These are phyloP conservation scores for Brasenia schreberi DNA, from an alignment of 164 flowering plant species.

Conservation along the genomic window DNA sequence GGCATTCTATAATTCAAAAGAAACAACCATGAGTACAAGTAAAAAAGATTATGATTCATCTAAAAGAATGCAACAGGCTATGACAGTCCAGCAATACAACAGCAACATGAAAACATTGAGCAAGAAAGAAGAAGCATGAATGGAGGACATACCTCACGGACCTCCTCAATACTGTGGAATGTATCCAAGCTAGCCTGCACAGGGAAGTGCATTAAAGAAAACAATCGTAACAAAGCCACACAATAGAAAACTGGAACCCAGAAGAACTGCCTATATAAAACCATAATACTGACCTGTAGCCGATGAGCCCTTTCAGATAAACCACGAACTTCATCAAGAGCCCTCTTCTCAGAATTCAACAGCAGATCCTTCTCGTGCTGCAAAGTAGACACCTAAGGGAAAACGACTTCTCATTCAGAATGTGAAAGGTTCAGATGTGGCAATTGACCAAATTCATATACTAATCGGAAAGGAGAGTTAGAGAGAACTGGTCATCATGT, in stretches of 20 bases:
- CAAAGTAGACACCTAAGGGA: conserved; percentile 47
- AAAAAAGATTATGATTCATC: too few relatives aligned
- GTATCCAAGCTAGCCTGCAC: conserved; percentile 76
- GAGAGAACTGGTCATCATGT: neutral
- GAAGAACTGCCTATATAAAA: neutral
- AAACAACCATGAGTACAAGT: neutral
- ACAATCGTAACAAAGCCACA: conserved; percentile 2
- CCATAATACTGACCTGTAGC: conserved; percentile 44
- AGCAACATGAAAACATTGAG: too few relatives aligned
- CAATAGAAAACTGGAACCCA: neutral
- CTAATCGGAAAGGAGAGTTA: too few relatives aligned
- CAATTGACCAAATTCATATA: too few relatives aligned
- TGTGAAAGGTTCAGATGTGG: too few relatives aligned
- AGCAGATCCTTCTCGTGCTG: conserved; percentile 71
- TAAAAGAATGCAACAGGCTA: too few relatives aligned
- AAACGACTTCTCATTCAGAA: neutral
- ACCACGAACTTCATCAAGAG: conserved; percentile 66
- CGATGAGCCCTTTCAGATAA: conserved; percentile 70
- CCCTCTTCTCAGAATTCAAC: conserved; percentile 70
- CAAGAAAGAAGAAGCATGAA: neutral
- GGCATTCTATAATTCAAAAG: conserved; percentile 37
- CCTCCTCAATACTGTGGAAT: conserved; percentile 64
- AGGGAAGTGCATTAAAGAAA: neutral
- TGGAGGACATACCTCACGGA: conserved; percentile 45
- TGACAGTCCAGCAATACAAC: too few relatives aligned